Conservation (phyloP, 441 rosid genomes). For the Biscutella auriculata region DNA sequence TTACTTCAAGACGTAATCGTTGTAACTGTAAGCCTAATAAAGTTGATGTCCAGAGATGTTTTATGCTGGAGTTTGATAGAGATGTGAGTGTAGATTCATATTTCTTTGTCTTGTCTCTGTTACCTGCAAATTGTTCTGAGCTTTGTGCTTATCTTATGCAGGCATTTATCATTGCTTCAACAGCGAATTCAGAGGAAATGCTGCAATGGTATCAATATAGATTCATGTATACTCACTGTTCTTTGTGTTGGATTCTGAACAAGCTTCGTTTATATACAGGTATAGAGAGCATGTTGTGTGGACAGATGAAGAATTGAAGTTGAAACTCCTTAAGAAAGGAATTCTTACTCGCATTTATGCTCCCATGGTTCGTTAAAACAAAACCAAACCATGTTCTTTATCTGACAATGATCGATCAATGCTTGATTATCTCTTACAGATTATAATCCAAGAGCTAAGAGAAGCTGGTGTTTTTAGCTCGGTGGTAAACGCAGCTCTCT, state of each 20-base stretch:
- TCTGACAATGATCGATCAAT: too few species aligned
- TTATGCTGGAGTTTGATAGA: slow-evolving; percentile 81
- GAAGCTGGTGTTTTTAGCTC: slow-evolving; percentile 64
- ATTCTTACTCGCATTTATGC: slow-evolving; percentile 60
- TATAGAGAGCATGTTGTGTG: slow-evolving; percentile 61
- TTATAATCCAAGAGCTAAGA: slow-evolving; percentile 53
- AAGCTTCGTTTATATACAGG: too few species aligned
- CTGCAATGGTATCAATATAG: slow-evolving; percentile 42
- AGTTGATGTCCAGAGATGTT: slow-evolving; percentile 81
- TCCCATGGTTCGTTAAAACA: slow-evolving; percentile 54
- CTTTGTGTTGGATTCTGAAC: too few species aligned
- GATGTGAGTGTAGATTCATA: slow-evolving; percentile 33
- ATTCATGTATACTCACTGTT: too few species aligned
- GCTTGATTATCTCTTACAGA: slow-evolving; percentile 27
- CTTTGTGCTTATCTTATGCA: slow-evolving; percentile 19
- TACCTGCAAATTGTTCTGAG: not conserved
- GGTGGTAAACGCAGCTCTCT: slow-evolving; percentile 41
- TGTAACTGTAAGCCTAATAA: slow-evolving; percentile 89
- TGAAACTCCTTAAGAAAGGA: slow-evolving; percentile 63
- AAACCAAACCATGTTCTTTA: too few species aligned
- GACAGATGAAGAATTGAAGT: slow-evolving; percentile 45
- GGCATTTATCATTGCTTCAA: slow-evolving; percentile 97
- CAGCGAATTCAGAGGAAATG: slow-evolving; percentile 82
- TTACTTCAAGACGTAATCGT: slow-evolving; percentile 78
- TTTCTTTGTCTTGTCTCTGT: not conserved